Conservation (phyloP, 2,329 filamentous ascomycete species). For the Periconia digitata region DNA sequence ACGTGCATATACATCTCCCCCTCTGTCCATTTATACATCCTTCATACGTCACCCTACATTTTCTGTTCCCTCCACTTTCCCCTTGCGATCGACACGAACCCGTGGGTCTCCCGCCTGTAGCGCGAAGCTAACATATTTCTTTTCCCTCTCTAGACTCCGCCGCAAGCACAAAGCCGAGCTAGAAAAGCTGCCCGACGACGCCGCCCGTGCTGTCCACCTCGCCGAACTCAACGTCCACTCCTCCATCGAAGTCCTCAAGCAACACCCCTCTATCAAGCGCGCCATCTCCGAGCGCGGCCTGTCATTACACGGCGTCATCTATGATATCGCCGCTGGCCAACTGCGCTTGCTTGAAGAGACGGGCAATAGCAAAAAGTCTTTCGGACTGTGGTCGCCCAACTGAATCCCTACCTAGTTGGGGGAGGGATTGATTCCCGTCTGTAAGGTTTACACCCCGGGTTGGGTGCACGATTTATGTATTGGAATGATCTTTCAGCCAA, state of each 20-base stretch:
- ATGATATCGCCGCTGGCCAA: constrained; percentile 63
- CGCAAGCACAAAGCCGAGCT: constrained; percentile 56
- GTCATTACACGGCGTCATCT: constrained; percentile 76
- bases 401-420: neutral
- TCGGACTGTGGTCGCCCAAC: constrained; percentile 17
- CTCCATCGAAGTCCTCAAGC: constrained; percentile 67
- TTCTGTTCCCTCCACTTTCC: neutral
- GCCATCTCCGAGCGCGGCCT: constrained; percentile 71
- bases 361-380: constrained; percentile 11
- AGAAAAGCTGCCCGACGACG: constrained; percentile 46
- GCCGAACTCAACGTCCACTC: constrained; percentile 76
- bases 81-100: neutral
- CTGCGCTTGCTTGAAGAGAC: constrained; percentile 54
- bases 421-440: neutral
- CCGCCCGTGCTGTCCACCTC: constrained; percentile 61
- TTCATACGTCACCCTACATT: neutral
- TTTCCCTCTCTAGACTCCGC: constrained; percentile 44
- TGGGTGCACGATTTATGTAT: neutral
- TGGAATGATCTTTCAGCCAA: neutral
- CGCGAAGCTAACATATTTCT: constrained; percentile 3
- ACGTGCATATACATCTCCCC: constrained; percentile 7
- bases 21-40: too few species aligned
- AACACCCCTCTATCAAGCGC: constrained; percentile 69
- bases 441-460: neutral
- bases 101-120: neutral